A percentile compares a stretch with the other conserved stretches of the same genome.
Conservation (phyloP, 2,329 filamentous ascomycete genomes). For the Trichoderma pleuroti region DNA sequence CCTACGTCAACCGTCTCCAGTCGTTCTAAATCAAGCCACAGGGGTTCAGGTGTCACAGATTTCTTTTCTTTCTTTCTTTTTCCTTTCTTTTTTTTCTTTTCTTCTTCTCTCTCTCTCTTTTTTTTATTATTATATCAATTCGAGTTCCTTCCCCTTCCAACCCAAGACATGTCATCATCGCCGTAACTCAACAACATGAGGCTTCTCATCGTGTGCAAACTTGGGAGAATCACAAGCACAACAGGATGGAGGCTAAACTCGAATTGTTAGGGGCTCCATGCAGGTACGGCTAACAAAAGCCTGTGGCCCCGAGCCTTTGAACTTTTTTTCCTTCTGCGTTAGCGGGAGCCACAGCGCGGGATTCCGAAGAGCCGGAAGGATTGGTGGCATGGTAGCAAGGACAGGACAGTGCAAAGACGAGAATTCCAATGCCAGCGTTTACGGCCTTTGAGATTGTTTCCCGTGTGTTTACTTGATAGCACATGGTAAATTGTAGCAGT, state of each 20-base stretch:
- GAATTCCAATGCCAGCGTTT: background rate
- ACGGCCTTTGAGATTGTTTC: background rate
- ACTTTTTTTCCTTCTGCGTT: background rate
- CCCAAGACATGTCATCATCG: background rate
- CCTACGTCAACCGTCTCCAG: background rate
- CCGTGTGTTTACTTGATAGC: background rate
- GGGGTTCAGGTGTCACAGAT: background rate
- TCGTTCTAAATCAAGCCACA: background rate
- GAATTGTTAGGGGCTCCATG: background rate
- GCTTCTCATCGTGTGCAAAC: background rate
- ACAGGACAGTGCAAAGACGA: background rate
- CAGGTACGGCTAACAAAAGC: constrained; percentile 8
- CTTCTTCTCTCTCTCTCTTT: background rate
- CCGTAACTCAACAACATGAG: background rate
- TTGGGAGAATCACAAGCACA: background rate
- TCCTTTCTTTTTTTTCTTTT: background rate
- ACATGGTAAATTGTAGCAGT: too few relatives aligned
- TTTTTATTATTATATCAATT: background rate
- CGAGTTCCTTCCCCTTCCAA: background rate
- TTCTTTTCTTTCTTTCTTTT: background rate
- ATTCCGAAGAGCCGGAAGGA: background rate
- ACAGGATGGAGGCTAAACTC: background rate
- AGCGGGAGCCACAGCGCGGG: constrained; percentile 1
- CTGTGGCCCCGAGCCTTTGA: constrained; percentile 3
- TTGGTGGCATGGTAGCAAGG: too few relatives aligned